Evolutionary conservation across 2,329 filamentous ascomycete species (phyloP).

Genomic region (Fusarium guadeloupense): DNA sequence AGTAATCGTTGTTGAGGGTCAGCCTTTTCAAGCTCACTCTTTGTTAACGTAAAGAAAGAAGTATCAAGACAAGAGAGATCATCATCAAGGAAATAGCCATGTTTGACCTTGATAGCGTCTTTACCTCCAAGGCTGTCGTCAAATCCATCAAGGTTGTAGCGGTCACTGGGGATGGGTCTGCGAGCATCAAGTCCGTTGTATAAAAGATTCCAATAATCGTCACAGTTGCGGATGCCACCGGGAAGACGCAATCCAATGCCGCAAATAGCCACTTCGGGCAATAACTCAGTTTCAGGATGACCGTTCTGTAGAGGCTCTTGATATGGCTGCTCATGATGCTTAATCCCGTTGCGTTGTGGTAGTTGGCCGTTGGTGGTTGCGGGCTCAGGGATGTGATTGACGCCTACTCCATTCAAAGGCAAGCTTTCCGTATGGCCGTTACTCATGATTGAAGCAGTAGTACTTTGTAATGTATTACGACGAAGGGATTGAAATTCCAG

Average conservation of each 20-base stretch:
- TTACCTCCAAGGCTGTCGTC: not conserved
- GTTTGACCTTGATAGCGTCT: not conserved
- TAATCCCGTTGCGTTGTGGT: not conserved
- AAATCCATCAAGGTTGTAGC: slow-evolving; percentile 9
- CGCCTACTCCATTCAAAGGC: not conserved
- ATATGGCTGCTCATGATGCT: not conserved
- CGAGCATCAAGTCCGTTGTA: not conserved
- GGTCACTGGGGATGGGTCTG: not conserved
- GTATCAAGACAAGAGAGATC: slow-evolving; percentile 5
- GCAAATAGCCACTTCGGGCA: slow-evolving; percentile 4
- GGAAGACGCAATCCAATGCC: slow-evolving; percentile 12
- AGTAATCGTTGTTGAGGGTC: slow-evolving; percentile 14
- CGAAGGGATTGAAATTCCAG: not conserved
- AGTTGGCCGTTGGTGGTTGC: not conserved
- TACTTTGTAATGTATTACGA: not conserved
- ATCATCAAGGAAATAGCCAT: slow-evolving; percentile 7
- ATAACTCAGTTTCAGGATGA: not conserved
- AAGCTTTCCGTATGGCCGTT: not conserved
- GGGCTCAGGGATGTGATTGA: not conserved
- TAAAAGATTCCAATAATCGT: slow-evolving; percentile 2
- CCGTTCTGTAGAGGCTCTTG: not conserved
- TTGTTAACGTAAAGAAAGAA: not conserved
- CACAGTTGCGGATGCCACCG: not conserved
- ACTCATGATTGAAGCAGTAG: not conserved
- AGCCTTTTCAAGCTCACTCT: not conserved